These are phyloP conservation scores for Scheffersomyces titani DNA, from an alignment of 1,139 yeast species.

Conservation along the genomic window DNA sequence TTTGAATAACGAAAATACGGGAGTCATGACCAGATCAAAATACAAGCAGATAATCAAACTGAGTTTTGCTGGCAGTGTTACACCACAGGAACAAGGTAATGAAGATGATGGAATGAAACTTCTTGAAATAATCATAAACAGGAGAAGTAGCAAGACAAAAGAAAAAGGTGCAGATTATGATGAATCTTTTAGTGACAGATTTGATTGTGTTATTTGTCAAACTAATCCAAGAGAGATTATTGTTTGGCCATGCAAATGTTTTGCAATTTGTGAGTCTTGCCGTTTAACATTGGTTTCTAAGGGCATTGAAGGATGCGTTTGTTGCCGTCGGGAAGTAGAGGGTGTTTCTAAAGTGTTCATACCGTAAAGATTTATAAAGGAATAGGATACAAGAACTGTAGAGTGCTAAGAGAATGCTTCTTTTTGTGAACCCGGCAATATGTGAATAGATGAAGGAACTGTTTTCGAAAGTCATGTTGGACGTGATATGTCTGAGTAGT, in stretches of 20 bases:
- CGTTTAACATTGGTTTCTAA: constrained; percentile 73
- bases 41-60: constrained; percentile 21
- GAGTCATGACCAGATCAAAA: constrained; percentile 45
- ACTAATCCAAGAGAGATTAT: constrained; percentile 71
- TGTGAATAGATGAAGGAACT: too few species aligned
- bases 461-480: too few species aligned
- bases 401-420: not conserved
- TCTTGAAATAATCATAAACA: constrained; percentile 23
- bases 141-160: constrained; percentile 7
- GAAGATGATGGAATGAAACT: constrained; percentile 24
- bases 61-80: constrained; percentile 2
- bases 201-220: constrained; percentile 82
- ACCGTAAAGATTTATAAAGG: constrained; percentile 32
- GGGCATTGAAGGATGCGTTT: constrained; percentile 79
- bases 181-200: constrained; percentile 18
- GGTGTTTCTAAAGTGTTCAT: constrained; percentile 51
- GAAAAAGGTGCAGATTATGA: constrained; percentile 7
- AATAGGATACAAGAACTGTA: not conserved
- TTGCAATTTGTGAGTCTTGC: constrained; percentile 85
- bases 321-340: constrained; percentile 76
- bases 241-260: constrained; percentile 92
- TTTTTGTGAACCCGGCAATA: not conserved
- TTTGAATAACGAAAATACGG: constrained; percentile 21
- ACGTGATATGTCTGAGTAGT: too few species aligned
- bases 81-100: constrained; percentile 6